Percentiles rank a stretch among this genome's conserved stretches.
These are phyloP conservation scores for Herpetospermum pedunculosum DNA, from an alignment of 306 rosid genomes.

Conservation along the genomic window DNA sequence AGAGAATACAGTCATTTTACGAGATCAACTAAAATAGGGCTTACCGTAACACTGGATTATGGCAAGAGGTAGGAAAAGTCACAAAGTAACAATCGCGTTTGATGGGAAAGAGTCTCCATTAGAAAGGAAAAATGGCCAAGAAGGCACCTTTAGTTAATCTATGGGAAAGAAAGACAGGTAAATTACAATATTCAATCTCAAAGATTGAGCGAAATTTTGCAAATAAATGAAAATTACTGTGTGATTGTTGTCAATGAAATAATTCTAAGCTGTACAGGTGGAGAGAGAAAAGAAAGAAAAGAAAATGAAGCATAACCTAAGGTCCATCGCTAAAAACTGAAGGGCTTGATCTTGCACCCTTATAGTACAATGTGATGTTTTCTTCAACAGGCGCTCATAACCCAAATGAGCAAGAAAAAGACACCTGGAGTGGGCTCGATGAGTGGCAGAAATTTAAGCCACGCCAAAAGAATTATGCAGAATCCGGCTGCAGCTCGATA, in stretches of 20 bases:
- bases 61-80: neutral
- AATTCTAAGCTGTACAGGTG: constrained; percentile 44
- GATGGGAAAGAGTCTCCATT: neutral
- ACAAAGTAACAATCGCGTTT: neutral
- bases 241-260: constrained; percentile 54
- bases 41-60: neutral
- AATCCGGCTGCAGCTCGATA: neutral
- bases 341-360: constrained; percentile 2
- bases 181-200: neutral
- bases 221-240: constrained; percentile 35
- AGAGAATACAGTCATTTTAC: neutral
- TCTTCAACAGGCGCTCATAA: neutral
- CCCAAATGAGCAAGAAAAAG: constrained; percentile 4
- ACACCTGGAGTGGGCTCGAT: neutral
- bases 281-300: neutral
- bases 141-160: neutral
- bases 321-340: constrained; percentile 2
- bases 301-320: neutral
- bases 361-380: constrained; percentile 4
- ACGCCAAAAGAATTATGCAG: neutral
- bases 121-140: constrained; percentile 1
- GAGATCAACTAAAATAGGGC: neutral
- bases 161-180: neutral
- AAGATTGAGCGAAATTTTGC: constrained; percentile 11
- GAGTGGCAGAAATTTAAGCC: neutral